Base-by-base conservation (phyloP, 1,284 basidiomycete species). In the Taiwanofungus camphoratus region DNA sequence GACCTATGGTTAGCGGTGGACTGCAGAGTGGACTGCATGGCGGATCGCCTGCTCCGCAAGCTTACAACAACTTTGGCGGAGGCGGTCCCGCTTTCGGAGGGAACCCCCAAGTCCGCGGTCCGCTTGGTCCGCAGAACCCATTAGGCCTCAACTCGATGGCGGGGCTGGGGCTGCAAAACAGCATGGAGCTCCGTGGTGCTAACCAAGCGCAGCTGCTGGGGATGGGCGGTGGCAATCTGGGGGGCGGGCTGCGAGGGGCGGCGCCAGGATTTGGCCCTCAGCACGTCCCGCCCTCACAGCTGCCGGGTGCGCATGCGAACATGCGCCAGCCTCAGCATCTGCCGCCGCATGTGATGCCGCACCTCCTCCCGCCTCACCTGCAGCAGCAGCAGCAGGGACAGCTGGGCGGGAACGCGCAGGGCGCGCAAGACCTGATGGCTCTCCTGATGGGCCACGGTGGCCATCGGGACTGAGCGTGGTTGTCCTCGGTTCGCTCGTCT, bases 361-460 rank as follows among this genome's bases (percentile, higher is more conserved):
- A 77, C 47, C 63, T 79, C 50, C 59, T 79, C 41, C 76, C 76
- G n/a, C 73, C 72, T 29, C 81, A 81, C 52, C 64, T 79, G 38
- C 79, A 79, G 49, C 79, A 79, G 49, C 79, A 76, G 52, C 79
- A 77, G 41, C 58, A 66, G 65, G 70, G 48, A 58, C 50, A 72
- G 21, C 62, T 69, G 23, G 62, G 66, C 23, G 63, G 68, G 13
- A 71, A 65, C 58, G 73, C 67, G 46, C 81, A 79, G 54, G 74
- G 77, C 24, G 65, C 77, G 32, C 80, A 81, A 49, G 86, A 88
- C 57, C 63, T 88, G 51, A 87, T 88, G 79, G 79, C 86, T 32
- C 70, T 88, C 48, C 71, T 88, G 51, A 82, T 88, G 84, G 81
- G n/a, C n/a, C n/a, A n/a, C n/a, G n/a, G 81, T 42, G 81, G 80